These are phyloP conservation scores for Citrus unshiu DNA, from an alignment of 345 rosid genomes.

Conservation along the genomic window DNA sequence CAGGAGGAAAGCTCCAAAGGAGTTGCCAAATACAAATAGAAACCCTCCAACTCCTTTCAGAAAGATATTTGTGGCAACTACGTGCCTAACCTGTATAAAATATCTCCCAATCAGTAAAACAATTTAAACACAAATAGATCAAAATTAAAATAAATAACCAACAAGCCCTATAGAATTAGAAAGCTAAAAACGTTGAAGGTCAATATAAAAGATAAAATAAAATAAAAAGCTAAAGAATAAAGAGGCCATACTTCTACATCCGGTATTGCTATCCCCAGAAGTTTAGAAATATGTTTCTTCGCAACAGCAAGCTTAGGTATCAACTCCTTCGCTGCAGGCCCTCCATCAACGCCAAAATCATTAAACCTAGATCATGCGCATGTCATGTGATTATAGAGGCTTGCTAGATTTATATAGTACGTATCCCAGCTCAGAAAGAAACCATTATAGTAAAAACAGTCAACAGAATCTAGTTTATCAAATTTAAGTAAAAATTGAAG, in stretches of 20 bases:
- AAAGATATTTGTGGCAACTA: slow-evolving; percentile 36
- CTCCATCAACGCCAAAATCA: slow-evolving; percentile 84
- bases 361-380: slow-evolving; percentile 37
- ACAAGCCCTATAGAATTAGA: background rate
- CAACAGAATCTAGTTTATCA: background rate
- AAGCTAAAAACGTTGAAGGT: background rate
- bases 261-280: slow-evolving; percentile 47
- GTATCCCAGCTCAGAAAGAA: background rate
- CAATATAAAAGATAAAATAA: background rate
- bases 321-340: slow-evolving; percentile 80
- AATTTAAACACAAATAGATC: background rate
- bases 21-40: slow-evolving; percentile 70
- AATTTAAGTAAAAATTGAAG: background rate
- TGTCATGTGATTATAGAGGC: background rate
- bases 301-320: slow-evolving; percentile 56
- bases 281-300: slow-evolving; percentile 51
- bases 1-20: slow-evolving; percentile 74
- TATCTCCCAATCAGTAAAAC: slow-evolving; percentile 11
- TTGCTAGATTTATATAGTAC: background rate
- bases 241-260: slow-evolving; percentile 52
- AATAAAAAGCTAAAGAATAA: background rate
- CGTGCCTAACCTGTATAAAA: slow-evolving; percentile 46
- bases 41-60: slow-evolving; percentile 77
- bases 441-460: background rate
- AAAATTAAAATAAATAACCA: background rate